These are phyloP conservation scores for Isabelozyma gotoi DNA, from an alignment of 805 yeast genomes.

Conservation along the genomic window DNA sequence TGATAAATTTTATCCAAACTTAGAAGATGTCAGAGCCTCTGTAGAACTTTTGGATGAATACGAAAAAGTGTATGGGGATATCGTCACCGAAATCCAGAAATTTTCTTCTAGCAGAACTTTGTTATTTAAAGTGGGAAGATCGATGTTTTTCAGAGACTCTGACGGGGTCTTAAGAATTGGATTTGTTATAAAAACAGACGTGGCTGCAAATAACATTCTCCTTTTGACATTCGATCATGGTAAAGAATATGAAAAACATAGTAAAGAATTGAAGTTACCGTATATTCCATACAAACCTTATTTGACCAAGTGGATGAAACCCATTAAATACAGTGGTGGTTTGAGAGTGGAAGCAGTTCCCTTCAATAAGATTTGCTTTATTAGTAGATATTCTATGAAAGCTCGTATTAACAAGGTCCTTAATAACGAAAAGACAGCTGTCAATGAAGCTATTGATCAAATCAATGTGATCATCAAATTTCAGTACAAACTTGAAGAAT, in stretches of 20 bases:
- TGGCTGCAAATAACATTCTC: slow-evolving; percentile 28
- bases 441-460: slow-evolving; percentile 34
- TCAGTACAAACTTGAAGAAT: slow-evolving; percentile 45
- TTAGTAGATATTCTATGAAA: slow-evolving; percentile 37
- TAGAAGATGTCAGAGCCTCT: slow-evolving; percentile 43
- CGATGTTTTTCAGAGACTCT: slow-evolving; percentile 57
- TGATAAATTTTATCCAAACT: slow-evolving; percentile 27
- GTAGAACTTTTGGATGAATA: slow-evolving; percentile 48
- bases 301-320: slow-evolving; percentile 32
- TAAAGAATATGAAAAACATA: slow-evolving; percentile 20
- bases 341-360: slow-evolving; percentile 42
- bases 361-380: slow-evolving; percentile 40
- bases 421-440: slow-evolving; percentile 32
- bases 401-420: slow-evolving; percentile 33
- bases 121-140: slow-evolving; percentile 51
- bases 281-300: slow-evolving; percentile 35
- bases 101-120: slow-evolving; percentile 48
- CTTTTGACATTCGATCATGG: slow-evolving; percentile 50
- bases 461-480: slow-evolving; percentile 33
- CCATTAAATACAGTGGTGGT: slow-evolving; percentile 32
- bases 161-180: slow-evolving; percentile 48
- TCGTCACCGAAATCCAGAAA: slow-evolving; percentile 48
- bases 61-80: slow-evolving; percentile 40
- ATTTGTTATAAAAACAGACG: slow-evolving; percentile 47
- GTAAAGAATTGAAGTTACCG: slow-evolving; percentile 27